phyloP scores from a whole-genome alignment of 208 protist species.

The Angomonas desouzai region DNA sequence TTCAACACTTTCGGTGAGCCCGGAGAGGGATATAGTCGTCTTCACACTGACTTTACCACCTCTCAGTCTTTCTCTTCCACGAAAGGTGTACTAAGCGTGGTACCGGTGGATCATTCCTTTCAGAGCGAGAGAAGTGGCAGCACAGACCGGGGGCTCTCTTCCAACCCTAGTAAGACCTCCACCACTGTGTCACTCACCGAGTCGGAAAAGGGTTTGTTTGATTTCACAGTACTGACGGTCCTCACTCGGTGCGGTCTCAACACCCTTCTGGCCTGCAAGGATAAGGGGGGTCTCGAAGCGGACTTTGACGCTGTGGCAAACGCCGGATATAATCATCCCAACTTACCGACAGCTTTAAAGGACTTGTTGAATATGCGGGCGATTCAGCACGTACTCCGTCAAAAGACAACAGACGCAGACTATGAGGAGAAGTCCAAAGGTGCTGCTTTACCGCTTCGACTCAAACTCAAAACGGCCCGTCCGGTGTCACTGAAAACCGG shows the following conservation, averaged over 20 bases:
- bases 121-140: not conserved
- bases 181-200: not conserved
- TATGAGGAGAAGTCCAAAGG: not conserved
- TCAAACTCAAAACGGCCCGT: not conserved
- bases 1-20: not conserved
- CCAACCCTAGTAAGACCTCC: not conserved
- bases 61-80: not conserved
- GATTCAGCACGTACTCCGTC: not conserved
- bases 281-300: not conserved
- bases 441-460: not conserved
- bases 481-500: not conserved
- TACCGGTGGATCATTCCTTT: not conserved
- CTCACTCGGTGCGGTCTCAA: slow-evolving; percentile 4
- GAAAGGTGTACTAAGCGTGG: not conserved
- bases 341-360: not conserved
- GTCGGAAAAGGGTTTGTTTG: slow-evolving; percentile 4
- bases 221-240: not conserved
- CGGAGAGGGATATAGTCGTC: not conserved
- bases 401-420: not conserved
- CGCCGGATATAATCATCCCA: not conserved
- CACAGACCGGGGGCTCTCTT: not conserved
- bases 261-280: not conserved
- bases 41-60: not conserved
- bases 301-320: not conserved
- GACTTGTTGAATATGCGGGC: not conserved